Percentiles rank a stretch among this genome's conserved stretches.
These are phyloP conservation scores for Malassezia obtusa DNA, from an alignment of 1,284 basidiomycete genomes.

Conservation along the genomic window DNA sequence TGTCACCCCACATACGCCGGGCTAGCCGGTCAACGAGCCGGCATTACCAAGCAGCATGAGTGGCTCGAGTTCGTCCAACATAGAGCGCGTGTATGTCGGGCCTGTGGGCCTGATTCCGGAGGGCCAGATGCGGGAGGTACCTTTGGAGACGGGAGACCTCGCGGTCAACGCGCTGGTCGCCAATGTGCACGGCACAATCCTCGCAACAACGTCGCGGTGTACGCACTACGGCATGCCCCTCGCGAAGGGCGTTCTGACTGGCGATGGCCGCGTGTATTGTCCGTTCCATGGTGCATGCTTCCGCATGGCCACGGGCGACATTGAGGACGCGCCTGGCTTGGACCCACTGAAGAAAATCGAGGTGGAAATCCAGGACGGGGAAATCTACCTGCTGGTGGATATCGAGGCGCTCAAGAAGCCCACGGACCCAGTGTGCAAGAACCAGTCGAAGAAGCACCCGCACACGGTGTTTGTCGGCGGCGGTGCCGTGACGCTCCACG, in stretches of 20 bases:
- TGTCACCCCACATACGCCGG: too few species aligned
- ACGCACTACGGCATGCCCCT: constrained; percentile 76
- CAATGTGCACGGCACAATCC: constrained; percentile 59
- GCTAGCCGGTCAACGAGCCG: too few species aligned
- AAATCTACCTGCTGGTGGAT: constrained; percentile 72
- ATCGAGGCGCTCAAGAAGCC: constrained; percentile 55
- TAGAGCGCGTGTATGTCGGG: constrained; percentile 6
- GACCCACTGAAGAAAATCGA: constrained; percentile 74
- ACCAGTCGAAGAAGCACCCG: constrained; percentile 29
- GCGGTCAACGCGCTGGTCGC: constrained; percentile 56
- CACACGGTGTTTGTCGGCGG: constrained; percentile 77
- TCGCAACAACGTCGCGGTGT: constrained; percentile 73
- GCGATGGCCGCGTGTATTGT: constrained; percentile 66
- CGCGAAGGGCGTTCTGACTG: constrained; percentile 69
- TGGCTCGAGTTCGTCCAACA: neutral
- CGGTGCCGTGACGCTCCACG: constrained; percentile 68
- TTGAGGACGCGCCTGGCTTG: constrained; percentile 81
- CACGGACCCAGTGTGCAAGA: constrained; percentile 33
- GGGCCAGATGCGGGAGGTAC: constrained; percentile 58
- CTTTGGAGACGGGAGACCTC: constrained; percentile 61
- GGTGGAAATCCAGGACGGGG: constrained; percentile 57
- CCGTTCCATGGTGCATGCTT: constrained; percentile 93
- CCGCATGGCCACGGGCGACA: constrained; percentile 56
- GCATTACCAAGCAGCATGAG: neutral
- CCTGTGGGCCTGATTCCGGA: constrained; percentile 21